phyloP scores from a whole-genome alignment of 805 yeast species.

The Teunomyces stri region DNA sequence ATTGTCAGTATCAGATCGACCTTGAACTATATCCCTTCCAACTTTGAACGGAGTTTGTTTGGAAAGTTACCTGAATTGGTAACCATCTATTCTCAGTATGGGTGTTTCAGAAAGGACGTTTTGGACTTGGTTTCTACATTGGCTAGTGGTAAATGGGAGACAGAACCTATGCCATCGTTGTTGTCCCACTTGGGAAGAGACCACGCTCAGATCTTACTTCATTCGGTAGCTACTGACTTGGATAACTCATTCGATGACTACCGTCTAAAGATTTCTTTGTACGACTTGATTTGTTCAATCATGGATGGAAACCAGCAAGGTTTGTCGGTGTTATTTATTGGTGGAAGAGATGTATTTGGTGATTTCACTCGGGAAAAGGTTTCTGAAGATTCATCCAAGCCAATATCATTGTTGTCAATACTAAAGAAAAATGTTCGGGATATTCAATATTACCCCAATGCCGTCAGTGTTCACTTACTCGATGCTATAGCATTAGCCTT shows the following conservation, averaged over 20 bases:
- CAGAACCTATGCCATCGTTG: conserved; percentile 67
- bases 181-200: conserved; percentile 76
- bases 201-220: conserved; percentile 56
- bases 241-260: conserved; percentile 53
- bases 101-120: conserved; percentile 47
- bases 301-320: conserved; percentile 78
- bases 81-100: conserved; percentile 51
- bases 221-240: conserved; percentile 60
- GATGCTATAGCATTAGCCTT: conserved; percentile 74
- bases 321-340: conserved; percentile 64
- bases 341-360: conserved; percentile 52
- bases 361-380: conserved; percentile 20
- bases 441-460: conserved; percentile 54
- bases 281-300: conserved; percentile 64
- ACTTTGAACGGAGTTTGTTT: conserved; percentile 63
- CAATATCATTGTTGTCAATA: conserved; percentile 49
- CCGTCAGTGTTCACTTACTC: conserved; percentile 63
- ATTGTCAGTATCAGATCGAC: conserved; percentile 57
- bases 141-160: conserved; percentile 54
- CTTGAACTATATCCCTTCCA: conserved; percentile 51
- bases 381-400: conserved; percentile 16
- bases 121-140: conserved; percentile 56
- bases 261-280: conserved; percentile 51
- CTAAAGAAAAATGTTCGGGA: conserved; percentile 54
- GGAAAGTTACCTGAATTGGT: conserved; percentile 55